Evolutionary conservation across 257 asterid species (phyloP), one percentile per base, ranked within the genome.

Genomic region (Fraxinus anomala): DNA sequence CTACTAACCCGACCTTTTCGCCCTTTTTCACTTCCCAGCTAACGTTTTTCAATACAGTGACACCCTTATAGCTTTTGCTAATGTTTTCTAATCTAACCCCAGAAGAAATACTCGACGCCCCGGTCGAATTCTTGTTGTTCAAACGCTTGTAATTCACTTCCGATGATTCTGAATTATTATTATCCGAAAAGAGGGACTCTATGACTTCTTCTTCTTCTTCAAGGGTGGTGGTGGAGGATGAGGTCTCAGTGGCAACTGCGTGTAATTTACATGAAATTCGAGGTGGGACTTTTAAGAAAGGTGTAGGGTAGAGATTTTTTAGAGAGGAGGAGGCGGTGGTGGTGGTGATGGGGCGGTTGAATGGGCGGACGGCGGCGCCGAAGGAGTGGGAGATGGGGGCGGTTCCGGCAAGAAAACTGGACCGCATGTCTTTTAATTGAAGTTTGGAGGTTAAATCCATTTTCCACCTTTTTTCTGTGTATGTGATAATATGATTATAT

Each of bases 1-100:
- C 99, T 31, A 96, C 99, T 33, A 96, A 73, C 19, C 99, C 99
- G 0, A 96, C 99, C 66, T 96, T 96, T 81, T 96, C 98, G 0
- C 97, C 97, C 31, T 89, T 96, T 23, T 93, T 93, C 79, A 96
- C 99, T 76, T 92, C 99, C 99, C 99, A 96, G 39, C 63, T 93
- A n/a, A 96, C 87, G 79, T 91, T 84, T 79, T 89, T 96, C 94
- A 96, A 73, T 33, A 96, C 93, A 1, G 99, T 96, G 28, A 84
- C 89, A 1, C 97, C 97, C 82, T 96, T 96, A 70, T 93, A 95
- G 61, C 82, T 89, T 79, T 91, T 96, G 74, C 92, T 92, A 16
- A 96, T 89, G 47, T 93, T 96, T 70, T 96, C 99, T 78, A 96
- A 44, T 88, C 85, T 91, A 13, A 96, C 89, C 77, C 99, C 99